Evolutionary conservation across 1,284 basidiomycete genomes (phyloP).

Genomic region (Microbotryum scabiosae): DNA sequence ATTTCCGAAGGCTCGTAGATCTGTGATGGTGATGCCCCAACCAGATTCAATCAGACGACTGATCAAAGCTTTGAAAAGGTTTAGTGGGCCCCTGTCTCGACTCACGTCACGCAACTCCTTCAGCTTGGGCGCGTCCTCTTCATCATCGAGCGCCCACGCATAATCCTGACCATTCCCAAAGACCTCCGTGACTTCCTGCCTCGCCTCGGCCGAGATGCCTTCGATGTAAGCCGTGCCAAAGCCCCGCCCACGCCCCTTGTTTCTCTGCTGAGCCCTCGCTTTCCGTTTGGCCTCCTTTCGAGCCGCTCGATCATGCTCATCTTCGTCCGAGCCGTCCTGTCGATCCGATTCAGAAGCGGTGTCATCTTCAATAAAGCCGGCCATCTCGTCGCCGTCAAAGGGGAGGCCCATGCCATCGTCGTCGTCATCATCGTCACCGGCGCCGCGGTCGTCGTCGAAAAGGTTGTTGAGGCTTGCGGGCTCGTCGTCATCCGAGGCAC

Average conservation of each 20-base stretch:
- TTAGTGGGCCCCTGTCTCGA: background rate
- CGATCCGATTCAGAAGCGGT: constrained; percentile 36
- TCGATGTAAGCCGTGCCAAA: constrained; percentile 55
- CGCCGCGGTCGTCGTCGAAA: constrained; percentile 56
- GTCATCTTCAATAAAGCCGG: constrained; percentile 77
- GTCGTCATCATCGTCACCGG: constrained; percentile 51
- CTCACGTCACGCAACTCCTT: constrained; percentile 74
- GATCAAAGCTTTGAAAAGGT: background rate
- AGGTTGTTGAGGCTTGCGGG: constrained; percentile 36
- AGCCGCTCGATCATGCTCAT: constrained; percentile 14
- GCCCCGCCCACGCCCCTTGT: constrained; percentile 61
- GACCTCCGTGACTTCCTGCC: constrained; percentile 93
- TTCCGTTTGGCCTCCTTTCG: constrained; percentile 34
- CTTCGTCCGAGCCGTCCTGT: constrained; percentile 20
- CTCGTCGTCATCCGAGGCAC: constrained; percentile 49
- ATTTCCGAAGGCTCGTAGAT: constrained; percentile 99
- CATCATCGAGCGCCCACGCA: constrained; percentile 80
- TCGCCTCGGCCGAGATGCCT: constrained; percentile 55
- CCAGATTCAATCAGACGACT: background rate
- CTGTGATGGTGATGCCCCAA: constrained; percentile 43
- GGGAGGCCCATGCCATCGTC: constrained; percentile 43
- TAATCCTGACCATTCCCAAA: constrained; percentile 97
- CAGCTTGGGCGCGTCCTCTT: constrained; percentile 60
- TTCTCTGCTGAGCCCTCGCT: constrained; percentile 43
- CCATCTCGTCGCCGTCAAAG: constrained; percentile 43